Conservation (phyloP, 768 basidiomycete species). For the Phaeotremella skinneri region DNA sequence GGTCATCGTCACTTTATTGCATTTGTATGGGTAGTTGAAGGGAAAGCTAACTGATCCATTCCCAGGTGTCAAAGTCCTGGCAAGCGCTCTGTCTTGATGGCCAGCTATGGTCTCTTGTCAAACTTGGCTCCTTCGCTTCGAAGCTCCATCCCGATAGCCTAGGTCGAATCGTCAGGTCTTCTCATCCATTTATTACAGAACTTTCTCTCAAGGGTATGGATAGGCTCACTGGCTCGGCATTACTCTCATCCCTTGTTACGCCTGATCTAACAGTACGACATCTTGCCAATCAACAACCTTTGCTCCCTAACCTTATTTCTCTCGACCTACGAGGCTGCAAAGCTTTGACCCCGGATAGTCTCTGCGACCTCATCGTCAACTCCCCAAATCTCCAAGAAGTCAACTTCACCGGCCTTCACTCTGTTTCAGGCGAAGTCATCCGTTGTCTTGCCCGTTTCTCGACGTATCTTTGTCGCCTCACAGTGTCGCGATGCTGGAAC, state of each 20-base stretch:
- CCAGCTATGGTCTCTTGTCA: slow-evolving; percentile 33
- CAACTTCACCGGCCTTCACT: slow-evolving; percentile 65
- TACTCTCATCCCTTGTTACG: slow-evolving; percentile 6
- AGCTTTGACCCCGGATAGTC: slow-evolving; percentile 62
- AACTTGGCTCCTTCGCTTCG: slow-evolving; percentile 23
- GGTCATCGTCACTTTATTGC: no score
- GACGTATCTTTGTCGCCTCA: slow-evolving; percentile 60
- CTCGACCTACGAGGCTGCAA: slow-evolving; percentile 74
- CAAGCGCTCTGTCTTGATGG: slow-evolving; percentile 40
- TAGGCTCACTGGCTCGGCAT: slow-evolving; percentile 4
- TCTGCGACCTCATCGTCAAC: slow-evolving; percentile 67
- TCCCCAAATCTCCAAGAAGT: slow-evolving; percentile 63
- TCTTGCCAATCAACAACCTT: background rate
- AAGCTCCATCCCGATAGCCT: slow-evolving; percentile 25
- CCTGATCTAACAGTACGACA: background rate
- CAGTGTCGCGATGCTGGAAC: slow-evolving; percentile 69
- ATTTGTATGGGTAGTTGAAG: background rate
- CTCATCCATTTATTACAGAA: slow-evolving; percentile 20
- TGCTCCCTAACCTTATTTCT: slow-evolving; percentile 62
- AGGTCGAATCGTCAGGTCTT: slow-evolving; percentile 13
- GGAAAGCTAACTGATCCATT: no score
- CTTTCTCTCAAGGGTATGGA: slow-evolving; percentile 32
- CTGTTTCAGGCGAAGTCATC: slow-evolving; percentile 72
- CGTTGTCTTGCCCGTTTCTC: slow-evolving; percentile 64
- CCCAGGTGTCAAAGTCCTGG: slow-evolving; percentile 37